Base-by-base conservation (phyloP, 257 asterid species). In the Linderniella brevidens region DNA sequence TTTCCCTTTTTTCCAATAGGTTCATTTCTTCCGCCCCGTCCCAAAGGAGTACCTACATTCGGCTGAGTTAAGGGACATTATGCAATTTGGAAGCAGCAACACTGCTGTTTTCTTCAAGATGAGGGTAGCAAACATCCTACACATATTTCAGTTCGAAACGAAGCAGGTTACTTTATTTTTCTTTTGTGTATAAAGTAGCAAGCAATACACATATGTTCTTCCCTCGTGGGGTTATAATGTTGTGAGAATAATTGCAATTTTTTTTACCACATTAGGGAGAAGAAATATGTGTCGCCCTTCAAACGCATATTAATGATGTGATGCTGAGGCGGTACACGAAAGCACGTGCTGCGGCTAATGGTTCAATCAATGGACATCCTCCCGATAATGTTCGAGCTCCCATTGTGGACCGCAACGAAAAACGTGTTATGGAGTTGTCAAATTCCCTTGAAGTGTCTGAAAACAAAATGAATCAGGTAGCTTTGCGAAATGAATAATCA, bases 11-110 rank as follows among this genome's bases (percentile, higher is more conserved):
- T 57, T 5, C 32, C 61, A 37, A n/a, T 62, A 88, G 99, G 94
- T 90, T 64, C 99, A 90, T 74, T 90, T 90, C 73, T 90, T 90
- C 71, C 99, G 99, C 19, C 99, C 99, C 19, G 90, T 82, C 64
- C 99, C 99, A 17, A 90, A 85, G 64, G 99, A 90, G 58, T 90
- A 90, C 58, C 70, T 90, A 55, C 99, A 90, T 63, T 90, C 99
- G 19, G 96, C 99, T 61, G 99, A 90, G 70, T 59, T 90, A 46
- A 82, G 96, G 66, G 99, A 90, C 74, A 90, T 90, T 57, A 90
- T 90, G 99, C 99, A 90, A 65, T 90, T 90, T 58, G 99, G 99
- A 41, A 90, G 99, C 73, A 90, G 99, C 50, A 86, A 90, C 44
- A 73, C 94, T 62, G 99, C 99, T 56, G 94, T 90, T 37, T 90